A percentile compares a stretch with the other conserved stretches of the same genome.
These are phyloP conservation scores for Corylus americana DNA, from an alignment of 306 rosid genomes.

Conservation along the genomic window DNA sequence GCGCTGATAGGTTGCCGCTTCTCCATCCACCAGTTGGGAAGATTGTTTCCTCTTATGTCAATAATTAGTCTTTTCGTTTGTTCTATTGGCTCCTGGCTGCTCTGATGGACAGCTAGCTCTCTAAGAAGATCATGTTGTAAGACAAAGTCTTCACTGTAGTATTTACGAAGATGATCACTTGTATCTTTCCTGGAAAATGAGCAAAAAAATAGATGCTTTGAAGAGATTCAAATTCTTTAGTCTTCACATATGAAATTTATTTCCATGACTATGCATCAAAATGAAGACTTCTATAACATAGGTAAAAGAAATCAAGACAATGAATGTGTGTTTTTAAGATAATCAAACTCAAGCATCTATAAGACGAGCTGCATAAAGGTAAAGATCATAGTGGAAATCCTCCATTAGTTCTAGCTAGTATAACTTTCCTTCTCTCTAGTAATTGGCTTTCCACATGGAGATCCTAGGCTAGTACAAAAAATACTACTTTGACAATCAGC, in stretches of 20 bases:
- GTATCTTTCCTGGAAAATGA: conserved; percentile 40
- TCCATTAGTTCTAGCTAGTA: neutral
- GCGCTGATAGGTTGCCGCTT: conserved; percentile 40
- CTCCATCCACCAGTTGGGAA: conserved; percentile 60
- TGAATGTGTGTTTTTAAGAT: neutral
- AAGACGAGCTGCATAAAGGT: neutral
- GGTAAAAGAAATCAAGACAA: neutral
- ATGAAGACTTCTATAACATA: neutral
- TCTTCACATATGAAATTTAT: neutral
- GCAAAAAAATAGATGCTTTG: neutral
- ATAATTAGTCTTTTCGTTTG: conserved; percentile 49
- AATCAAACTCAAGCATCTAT: neutral
- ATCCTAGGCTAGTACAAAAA: neutral
- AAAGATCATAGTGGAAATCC: neutral
- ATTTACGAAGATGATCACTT: conserved; percentile 21
- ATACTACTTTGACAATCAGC: neutral
- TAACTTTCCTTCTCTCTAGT: neutral
- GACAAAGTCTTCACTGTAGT: conserved; percentile 48
- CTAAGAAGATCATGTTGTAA: conserved; percentile 59
- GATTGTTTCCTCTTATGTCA: conserved; percentile 39
- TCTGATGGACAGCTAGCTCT: conserved; percentile 55
- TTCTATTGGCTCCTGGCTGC: conserved; percentile 25
- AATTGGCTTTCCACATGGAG: neutral
- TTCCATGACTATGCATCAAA: neutral
- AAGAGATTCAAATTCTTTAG: neutral